phyloP scores from a whole-genome alignment of 2,329 filamentous ascomycete species.

The Cladosporium phlei region DNA sequence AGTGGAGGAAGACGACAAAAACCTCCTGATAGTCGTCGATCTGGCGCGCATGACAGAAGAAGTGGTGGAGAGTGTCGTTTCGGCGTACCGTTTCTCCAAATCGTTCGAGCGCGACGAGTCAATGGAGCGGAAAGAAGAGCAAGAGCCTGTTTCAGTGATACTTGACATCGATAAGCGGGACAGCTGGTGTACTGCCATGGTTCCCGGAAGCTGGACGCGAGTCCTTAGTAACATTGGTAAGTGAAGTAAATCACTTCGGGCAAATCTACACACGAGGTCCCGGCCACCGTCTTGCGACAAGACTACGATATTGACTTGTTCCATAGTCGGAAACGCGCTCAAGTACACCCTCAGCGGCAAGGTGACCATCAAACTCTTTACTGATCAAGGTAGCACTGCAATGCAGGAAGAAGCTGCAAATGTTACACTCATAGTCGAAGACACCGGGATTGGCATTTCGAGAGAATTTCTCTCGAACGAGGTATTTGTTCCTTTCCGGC shows the following conservation, averaged over 20 bases:
- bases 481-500: conserved; percentile 32
- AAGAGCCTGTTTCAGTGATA: conserved; percentile 11
- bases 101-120: neutral
- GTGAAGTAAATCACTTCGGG: neutral
- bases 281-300: too few species aligned
- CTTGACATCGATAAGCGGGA: conserved; percentile 15
- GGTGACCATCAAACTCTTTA: conserved; percentile 28
- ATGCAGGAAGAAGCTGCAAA: conserved; percentile 1
- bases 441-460: conserved; percentile 34
- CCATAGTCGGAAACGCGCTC: conserved; percentile 43
- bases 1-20: neutral
- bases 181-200: conserved; percentile 3
- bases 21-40: conserved; percentile 16
- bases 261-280: too few species aligned
- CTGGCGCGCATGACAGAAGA: conserved; percentile 26
- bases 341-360: conserved; percentile 42
- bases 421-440: conserved; percentile 19
- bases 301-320: neutral
- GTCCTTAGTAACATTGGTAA: conserved; percentile 42
- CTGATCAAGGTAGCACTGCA: conserved; percentile 20
- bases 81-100: conserved; percentile 14
- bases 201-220: conserved; percentile 31
- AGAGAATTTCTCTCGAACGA: conserved; percentile 26
- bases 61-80: conserved; percentile 16
- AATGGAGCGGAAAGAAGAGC: neutral